phyloP scores from a whole-genome alignment of 257 asterid genomes.

The Solanum raphanifolium region DNA sequence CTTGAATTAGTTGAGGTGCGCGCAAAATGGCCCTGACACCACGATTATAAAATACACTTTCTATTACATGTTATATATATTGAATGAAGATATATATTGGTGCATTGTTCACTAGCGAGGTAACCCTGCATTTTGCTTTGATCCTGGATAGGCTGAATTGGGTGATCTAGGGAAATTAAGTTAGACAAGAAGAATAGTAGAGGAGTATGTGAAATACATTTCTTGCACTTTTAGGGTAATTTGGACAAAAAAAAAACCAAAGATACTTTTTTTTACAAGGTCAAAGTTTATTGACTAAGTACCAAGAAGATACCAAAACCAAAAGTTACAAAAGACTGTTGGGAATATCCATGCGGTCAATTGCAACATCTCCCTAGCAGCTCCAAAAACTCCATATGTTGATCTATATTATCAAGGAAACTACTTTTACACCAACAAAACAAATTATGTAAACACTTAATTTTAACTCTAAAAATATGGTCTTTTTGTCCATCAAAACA shows the following conservation, averaged over 20 bases:
- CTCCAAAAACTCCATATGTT: too few species aligned
- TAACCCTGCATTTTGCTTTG: neutral
- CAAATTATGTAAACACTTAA: too few species aligned
- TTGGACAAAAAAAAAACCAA: neutral
- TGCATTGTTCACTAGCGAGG: neutral
- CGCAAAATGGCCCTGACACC: neutral
- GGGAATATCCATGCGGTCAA: too few species aligned
- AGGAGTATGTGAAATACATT: neutral
- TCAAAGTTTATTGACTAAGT: too few species aligned
- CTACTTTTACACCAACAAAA: too few species aligned
- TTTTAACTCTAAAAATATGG: too few species aligned
- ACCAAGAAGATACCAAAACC: too few species aligned
- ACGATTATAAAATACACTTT: neutral
- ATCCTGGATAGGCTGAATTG: neutral
- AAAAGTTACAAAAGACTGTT: neutral
- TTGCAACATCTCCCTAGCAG: too few species aligned
- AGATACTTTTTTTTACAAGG: too few species aligned
- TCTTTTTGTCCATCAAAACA: too few species aligned
- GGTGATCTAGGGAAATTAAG: neutral
- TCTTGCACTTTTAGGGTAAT: neutral
- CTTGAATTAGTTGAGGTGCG: neutral
- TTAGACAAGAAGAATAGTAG: neutral
- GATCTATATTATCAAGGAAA: too few species aligned
- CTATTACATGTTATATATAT: neutral
- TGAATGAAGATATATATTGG: neutral